A percentile compares a stretch with the other conserved stretches of the same genome.
phyloP scores from a whole-genome alignment of 352 stramenopile genomes.

The Pythium dissimile region DNA sequence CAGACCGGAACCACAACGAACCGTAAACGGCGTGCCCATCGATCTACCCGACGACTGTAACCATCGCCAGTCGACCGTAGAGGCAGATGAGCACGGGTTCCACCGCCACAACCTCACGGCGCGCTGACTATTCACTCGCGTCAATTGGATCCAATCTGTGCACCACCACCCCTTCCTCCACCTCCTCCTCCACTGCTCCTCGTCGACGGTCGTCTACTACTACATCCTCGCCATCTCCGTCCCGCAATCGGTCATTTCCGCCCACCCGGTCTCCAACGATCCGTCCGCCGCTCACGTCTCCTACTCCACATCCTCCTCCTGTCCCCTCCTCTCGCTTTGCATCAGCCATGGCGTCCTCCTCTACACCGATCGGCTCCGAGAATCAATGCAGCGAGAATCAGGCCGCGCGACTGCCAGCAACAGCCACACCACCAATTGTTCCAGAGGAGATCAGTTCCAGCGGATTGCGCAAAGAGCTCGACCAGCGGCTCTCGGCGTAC shows the following conservation, averaged over 20 bases:
- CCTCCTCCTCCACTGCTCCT: neutral
- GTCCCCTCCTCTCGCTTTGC: neutral
- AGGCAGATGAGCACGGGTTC: slow-evolving; percentile 16
- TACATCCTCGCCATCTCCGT: slow-evolving; percentile 2
- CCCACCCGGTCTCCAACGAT: too few relatives aligned
- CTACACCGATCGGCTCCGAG: too few relatives aligned
- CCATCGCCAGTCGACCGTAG: neutral
- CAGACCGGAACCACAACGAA: neutral
- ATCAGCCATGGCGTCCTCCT: neutral
- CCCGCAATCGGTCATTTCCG: too few relatives aligned
- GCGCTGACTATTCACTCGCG: slow-evolving; percentile 16
- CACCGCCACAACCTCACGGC: slow-evolving; percentile 10
- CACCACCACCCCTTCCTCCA: neutral
- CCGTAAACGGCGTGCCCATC: too few relatives aligned
- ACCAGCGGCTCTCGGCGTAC: slow-evolving; percentile 81
- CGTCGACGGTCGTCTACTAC: slow-evolving; percentile 17
- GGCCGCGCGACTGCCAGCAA: too few relatives aligned
- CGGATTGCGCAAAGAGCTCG: slow-evolving; percentile 67
- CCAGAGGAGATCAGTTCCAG: neutral
- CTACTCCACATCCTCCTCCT: neutral
- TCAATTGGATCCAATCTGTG: slow-evolving; percentile 2
- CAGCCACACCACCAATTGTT: too few relatives aligned
- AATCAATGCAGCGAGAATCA: too few relatives aligned
- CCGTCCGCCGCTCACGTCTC: neutral
- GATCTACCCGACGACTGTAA: too few relatives aligned